phyloP scores from a whole-genome alignment of 1,284 basidiomycete genomes.

The Rhodotorula sp. region DNA sequence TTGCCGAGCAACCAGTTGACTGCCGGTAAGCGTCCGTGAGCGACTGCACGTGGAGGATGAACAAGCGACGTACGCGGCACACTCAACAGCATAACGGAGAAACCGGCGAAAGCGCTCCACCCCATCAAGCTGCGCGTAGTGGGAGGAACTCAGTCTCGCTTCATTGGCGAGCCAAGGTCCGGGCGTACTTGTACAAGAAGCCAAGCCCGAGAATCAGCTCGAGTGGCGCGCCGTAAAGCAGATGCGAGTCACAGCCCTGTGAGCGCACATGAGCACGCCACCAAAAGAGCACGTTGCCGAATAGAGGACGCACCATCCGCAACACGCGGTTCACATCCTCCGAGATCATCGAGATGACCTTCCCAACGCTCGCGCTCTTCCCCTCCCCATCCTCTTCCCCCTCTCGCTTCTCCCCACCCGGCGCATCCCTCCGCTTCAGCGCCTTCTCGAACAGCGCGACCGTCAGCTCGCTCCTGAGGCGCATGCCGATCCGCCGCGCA shows the following conservation, averaged over 20 bases:
- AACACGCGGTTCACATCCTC: slow-evolving; percentile 49
- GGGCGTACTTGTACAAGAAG: slow-evolving; percentile 74
- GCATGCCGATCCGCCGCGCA: slow-evolving; percentile 49
- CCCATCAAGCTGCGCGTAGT: slow-evolving; percentile 71
- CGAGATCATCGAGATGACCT: slow-evolving; percentile 48
- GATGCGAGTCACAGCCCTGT: slow-evolving; percentile 43
- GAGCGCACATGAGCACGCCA: slow-evolving; percentile 38
- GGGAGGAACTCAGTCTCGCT: slow-evolving; percentile 18
- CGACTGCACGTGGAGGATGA: too few relatives aligned
- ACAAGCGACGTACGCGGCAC: not conserved
- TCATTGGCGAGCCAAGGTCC: too few relatives aligned
- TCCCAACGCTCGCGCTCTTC: slow-evolving; percentile 45
- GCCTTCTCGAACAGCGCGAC: slow-evolving; percentile 49
- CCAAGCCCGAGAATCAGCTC: slow-evolving; percentile 73
- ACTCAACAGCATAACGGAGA: slow-evolving; percentile 65
- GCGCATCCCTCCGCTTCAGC: slow-evolving; percentile 46
- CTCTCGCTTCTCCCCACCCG: slow-evolving; percentile 3
- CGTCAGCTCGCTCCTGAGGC: slow-evolving; percentile 47
- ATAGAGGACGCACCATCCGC: slow-evolving; percentile 45
- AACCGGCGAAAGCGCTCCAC: slow-evolving; percentile 78
- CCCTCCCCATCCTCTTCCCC: slow-evolving; percentile 6
- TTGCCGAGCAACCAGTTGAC: slow-evolving; percentile 30
- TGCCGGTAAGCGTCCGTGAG: not conserved
- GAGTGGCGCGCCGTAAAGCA: slow-evolving; percentile 61
- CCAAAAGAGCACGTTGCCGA: slow-evolving; percentile 29